phyloP scores from a whole-genome alignment of 192 early-diverging fungal genomes.

The Gryganskiella cystojenkinii region DNA sequence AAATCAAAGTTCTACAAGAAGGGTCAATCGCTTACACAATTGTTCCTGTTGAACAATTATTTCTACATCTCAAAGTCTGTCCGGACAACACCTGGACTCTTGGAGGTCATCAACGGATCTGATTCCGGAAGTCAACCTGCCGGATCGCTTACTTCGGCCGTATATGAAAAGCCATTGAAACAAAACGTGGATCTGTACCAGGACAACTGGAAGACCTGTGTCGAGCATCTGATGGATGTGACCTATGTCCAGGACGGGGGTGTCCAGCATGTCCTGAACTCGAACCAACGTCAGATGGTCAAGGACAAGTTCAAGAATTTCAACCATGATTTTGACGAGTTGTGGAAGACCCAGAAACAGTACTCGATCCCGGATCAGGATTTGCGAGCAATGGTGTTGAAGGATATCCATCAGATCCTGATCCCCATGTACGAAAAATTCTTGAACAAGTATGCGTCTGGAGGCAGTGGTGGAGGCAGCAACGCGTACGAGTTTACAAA shows the following conservation, averaged over 20 bases:
- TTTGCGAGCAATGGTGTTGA: conserved; percentile 72
- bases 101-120: conserved; percentile 39
- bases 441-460: conserved; percentile 69
- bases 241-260: conserved; percentile 74
- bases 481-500: conserved; percentile 82
- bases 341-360: conserved; percentile 70
- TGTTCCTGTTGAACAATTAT: conserved; percentile 90
- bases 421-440: conserved; percentile 86
- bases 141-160: conserved; percentile 8
- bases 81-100: conserved; percentile 49
- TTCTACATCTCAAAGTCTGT: conserved; percentile 78
- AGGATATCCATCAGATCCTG: conserved; percentile 76
- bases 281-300: conserved; percentile 74
- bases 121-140: conserved; percentile 6
- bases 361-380: conserved; percentile 87
- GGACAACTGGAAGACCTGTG: conserved; percentile 80
- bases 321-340: conserved; percentile 85
- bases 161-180: conserved; percentile 44
- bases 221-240: conserved; percentile 78
- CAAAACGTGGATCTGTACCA: conserved; percentile 59
- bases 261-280: conserved; percentile 69
- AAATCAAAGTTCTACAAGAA: conserved; percentile 82
- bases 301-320: conserved; percentile 93
- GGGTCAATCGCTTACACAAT: conserved; percentile 61
- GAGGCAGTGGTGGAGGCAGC: conserved; percentile 52